phyloP scores from a whole-genome alignment of 352 stramenopile genomes.

The Nothophytophthora sp. region DNA sequence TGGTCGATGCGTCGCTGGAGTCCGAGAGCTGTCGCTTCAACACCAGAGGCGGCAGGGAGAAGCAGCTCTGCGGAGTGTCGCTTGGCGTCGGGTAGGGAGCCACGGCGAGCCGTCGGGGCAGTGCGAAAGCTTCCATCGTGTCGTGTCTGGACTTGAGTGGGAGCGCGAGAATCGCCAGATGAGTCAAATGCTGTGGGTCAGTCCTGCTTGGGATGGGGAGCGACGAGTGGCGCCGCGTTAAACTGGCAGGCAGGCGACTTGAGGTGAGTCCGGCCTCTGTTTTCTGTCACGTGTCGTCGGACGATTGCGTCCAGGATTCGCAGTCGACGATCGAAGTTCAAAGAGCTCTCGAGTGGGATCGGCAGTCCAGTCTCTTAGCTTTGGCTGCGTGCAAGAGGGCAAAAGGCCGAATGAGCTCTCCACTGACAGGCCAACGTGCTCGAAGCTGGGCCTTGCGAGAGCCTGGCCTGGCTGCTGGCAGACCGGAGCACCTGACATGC shows the following conservation, averaged over 20 bases:
- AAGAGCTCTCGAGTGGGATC: slow-evolving; percentile 13
- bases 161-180: slow-evolving; percentile 26
- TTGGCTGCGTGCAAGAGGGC: neutral
- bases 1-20: slow-evolving; percentile 7
- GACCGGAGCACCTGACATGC: too few species aligned
- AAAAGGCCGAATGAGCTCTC: slow-evolving; percentile 2
- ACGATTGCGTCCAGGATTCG: too few species aligned
- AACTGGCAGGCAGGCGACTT: too few species aligned
- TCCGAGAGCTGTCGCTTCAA: slow-evolving; percentile 16
- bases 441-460: too few species aligned
- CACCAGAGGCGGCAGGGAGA: slow-evolving; percentile 13
- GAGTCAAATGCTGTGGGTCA: too few species aligned
- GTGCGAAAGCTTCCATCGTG: slow-evolving; percentile 22
- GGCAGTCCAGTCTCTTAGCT: slow-evolving; percentile 5
- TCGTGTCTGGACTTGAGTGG: slow-evolving; percentile 13
- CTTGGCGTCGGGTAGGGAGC: slow-evolving; percentile 1
- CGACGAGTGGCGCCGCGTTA: too few species aligned
- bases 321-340: slow-evolving; percentile 5
- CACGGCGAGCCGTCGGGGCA: slow-evolving; percentile 2
- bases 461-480: too few species aligned
- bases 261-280: slow-evolving; percentile 36
- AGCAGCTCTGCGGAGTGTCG: neutral
- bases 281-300: slow-evolving; percentile 23
- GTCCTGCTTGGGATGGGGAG: too few species aligned
- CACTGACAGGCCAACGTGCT: too few species aligned